Percentiles rank a stretch among this genome's conserved stretches.
These are phyloP conservation scores for Collybiopsis luxurians DNA, from an alignment of 768 basidiomycete species.

Conservation along the genomic window DNA sequence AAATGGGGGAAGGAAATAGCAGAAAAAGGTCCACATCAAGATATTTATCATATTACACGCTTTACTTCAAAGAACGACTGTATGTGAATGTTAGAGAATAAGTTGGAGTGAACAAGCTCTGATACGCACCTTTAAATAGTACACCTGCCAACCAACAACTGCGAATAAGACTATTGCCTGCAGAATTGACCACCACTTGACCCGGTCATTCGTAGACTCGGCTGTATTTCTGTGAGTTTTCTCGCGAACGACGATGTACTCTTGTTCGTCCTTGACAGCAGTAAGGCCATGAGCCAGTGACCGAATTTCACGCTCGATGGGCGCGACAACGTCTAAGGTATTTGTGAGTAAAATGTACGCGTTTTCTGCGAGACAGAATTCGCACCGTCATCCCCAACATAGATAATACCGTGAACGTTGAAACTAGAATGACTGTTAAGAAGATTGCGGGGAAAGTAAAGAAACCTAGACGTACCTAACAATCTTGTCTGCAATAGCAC, in stretches of 20 bases:
- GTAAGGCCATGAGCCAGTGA: conserved; percentile 75
- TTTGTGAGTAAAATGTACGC: neutral
- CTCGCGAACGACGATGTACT: conserved; percentile 96
- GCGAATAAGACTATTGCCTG: conserved; percentile 85
- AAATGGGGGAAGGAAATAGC: neutral
- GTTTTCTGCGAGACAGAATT: conserved; percentile 4
- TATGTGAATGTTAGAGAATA: conserved; percentile 9
- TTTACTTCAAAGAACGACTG: conserved; percentile 91
- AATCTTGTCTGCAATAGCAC: conserved; percentile 91
- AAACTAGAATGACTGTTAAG: conserved; percentile 54
- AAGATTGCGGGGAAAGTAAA: neutral
- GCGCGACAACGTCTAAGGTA: conserved; percentile 77
- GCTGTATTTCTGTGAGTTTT: conserved; percentile 91
- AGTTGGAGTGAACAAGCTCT: conserved; percentile 6
- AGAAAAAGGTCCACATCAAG: neutral
- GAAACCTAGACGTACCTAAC: conserved; percentile 62
- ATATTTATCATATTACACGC: conserved; percentile 59
- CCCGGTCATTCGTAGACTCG: conserved; percentile 89
- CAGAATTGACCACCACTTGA: conserved; percentile 98
- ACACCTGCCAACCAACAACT: conserved; percentile 96
- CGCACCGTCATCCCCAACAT: conserved; percentile 85
- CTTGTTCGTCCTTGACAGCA: conserved; percentile 96
- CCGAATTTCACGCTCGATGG: conserved; percentile 95
- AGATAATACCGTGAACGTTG: conserved; percentile 97
- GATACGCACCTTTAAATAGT: conserved; percentile 81